phyloP scores from a whole-genome alignment of 768 basidiomycete species.

The Hericium alpestre region DNA sequence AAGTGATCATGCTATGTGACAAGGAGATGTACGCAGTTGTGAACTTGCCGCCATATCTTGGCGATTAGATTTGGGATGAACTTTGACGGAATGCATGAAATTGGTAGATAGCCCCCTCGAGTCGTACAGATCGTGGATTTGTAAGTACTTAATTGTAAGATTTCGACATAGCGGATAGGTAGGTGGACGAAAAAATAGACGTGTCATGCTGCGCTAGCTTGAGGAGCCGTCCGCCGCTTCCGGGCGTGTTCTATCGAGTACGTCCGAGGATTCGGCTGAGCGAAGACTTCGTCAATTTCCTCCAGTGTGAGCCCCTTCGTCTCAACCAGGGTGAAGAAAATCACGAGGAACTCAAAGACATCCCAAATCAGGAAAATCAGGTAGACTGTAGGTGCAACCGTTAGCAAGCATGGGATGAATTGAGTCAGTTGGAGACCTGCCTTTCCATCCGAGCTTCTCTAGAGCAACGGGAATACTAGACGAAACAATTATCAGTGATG shows the following conservation, averaged over 20 bases:
- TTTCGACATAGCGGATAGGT: too few species aligned
- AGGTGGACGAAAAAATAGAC: too few species aligned
- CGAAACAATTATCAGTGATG: neutral
- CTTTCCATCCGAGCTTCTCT: constrained; percentile 36
- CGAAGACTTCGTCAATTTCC: constrained; percentile 35
- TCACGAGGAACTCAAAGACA: constrained; percentile 33
- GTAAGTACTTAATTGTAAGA: too few species aligned
- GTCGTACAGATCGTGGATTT: too few species aligned
- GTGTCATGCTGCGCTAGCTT: too few species aligned
- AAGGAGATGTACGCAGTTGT: too few species aligned
- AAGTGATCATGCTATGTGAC: too few species aligned
- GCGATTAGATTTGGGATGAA: too few species aligned
- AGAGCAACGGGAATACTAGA: constrained; percentile 36
- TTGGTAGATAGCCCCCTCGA: too few species aligned
- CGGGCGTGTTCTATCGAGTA: constrained; percentile 9
- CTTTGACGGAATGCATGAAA: too few species aligned
- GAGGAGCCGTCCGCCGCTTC: too few species aligned
- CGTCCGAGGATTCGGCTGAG: constrained; percentile 11
- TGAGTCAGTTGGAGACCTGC: constrained; percentile 16
- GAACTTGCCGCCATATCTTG: too few species aligned
- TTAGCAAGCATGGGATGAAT: neutral
- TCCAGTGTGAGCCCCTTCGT: constrained; percentile 42
- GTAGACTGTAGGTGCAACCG: constrained; percentile 26
- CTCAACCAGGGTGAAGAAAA: constrained; percentile 41
- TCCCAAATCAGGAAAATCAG: constrained; percentile 42